Base-by-base conservation (phyloP, 1,284 basidiomycete species). In the Fomes fomentarius region DNA sequence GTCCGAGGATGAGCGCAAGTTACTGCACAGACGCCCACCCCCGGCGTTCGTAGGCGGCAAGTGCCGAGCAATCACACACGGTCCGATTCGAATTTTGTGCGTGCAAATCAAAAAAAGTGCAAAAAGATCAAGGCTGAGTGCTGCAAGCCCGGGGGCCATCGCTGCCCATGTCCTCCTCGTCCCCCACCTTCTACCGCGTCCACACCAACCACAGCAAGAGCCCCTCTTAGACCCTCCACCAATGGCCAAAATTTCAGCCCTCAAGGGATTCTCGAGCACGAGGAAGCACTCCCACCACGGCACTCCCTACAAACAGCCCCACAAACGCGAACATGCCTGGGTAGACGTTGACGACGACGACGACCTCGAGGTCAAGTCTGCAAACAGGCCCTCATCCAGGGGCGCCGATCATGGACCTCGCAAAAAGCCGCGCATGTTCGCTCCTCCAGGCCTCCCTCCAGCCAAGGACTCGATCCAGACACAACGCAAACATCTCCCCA, bases 401-500 rank as follows among this genome's bases (percentile, higher is more conserved):
- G 49, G 51, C 30, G 26, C 54, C 37, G 48, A 56, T 21, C 57
- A 51, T 34, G 57, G 55, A 7, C 45, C 50, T 3, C 58, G 56
- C 25, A 68, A 66, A 47, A 65, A 60, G 47, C 52, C 58, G 14
- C 54, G 58, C 37, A n/a, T 56, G 19, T 58, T 53, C n/a, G 47
- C 56, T 1, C 44, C 50, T 15, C 31, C 56, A 17, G 48, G 45
- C 25, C 50, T 38, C 30, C 47, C 53, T 41, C 39, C 41, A 24
- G 25, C 54, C 26, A 56, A 62, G 45, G 50, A 41, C 33, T 52
- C 61, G 4, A 56, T 94, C 15, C 80, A 86, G 56, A 77, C 82
- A 60, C 87, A 86, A 53, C 78, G 91, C 28, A 77, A 76, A 60
- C 78, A 86, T 50, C 78, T 95, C 47, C 93, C 93, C 4, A 93